Evolutionary conservation across 176 grass and related monocot species (phyloP), one percentile per base, ranked within the genome.

Genomic region (Zizania latifolia): DNA sequence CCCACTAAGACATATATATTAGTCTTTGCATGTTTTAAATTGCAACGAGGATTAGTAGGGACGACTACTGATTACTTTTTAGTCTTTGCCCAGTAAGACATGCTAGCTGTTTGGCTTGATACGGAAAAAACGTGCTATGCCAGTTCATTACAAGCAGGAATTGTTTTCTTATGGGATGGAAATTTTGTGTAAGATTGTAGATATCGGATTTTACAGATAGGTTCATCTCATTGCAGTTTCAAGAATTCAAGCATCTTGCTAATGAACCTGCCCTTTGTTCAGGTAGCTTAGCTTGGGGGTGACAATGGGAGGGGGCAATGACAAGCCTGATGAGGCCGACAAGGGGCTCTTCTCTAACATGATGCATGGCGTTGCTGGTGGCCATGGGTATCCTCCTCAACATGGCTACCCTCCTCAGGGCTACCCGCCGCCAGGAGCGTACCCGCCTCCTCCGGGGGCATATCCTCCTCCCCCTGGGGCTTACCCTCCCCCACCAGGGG

Each of bases 341-440:
- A 90, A 46, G 62, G 88, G 88, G 21, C 21, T 90, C 21, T 57
- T 84, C 53, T 81, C 86, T 14, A 24, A 71, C 32, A 31, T 88
- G 69, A 40, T 32, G 3, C 78, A 82, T 1, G 82, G 62, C 9
- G 13, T 72, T 6, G 79, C 36, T 7, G 27, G 57, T 1, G 44
- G n/a, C 15, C 37, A 81, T 26, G 85, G 74, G 3, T 86, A 86
- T 8, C 74, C 81, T 16, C 81, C 81, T 44, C 37, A 51, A 3
- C 84, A 77, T 33, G 84, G 77, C 0, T 86, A 81, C 45, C n/a
- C n/a, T n/a, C n/a, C n/a, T n/a, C 82, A 85, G 15, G 88, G 79
- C 24, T 90, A 90, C 55, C 85, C 86, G 24, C 90, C 83, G 1
- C n/a, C 84, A 86, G 8, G 89, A n/a, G 71, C n/a, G n/a, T 44